Base-by-base conservation (phyloP, 495 filamentous ascomycete genomes). In the Clohesyomyces aquaticus region DNA sequence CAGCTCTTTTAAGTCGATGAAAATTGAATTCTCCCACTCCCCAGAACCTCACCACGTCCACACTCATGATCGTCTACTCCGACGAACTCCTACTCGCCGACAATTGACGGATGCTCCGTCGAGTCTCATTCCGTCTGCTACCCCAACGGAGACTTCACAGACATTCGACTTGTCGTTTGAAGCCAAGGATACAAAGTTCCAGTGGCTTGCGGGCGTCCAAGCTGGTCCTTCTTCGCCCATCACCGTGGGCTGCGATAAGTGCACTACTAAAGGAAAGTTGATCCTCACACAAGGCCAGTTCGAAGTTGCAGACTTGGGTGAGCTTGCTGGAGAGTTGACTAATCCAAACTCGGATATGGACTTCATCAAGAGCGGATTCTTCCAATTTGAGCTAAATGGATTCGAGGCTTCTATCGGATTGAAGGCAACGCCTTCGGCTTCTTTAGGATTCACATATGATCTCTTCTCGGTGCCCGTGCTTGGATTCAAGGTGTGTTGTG, bases 311-410 rank as follows among this genome's bases (percentile, higher is more conserved):
- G 6, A 27, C 19, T 14, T 46, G 18, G 19, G 22, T 23, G 56
- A 60, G 19, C 9, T 60, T 3, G 22, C n/a, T 10, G 14, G 35
- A 26, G 23, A 50, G 16, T 21, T 19, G 18, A 27, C 29, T 32
- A 46, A 22, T n/a, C 11, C 10, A 1, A 43, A 43, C 14, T 9
- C 32, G 11, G 55, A 58, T 4, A 8, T 60, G 16, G 56, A 60
- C 22, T 41, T 60, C 18, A 41, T 60, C 23, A 50, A 60, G 25
- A 50, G 26, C 14, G 56, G 56, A 49, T 60, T 50, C 56, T 60
- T 60, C 41, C 45, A 60, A 19, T 28, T 49, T 9, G 46, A 60
- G 12, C 22, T 60, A 22, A 51, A 51, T 29, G 38, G 38, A 16
- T 60, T 60, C 25, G 56, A 60, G 27, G 9, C 45, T 4, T 60